Evolutionary conservation across 306 rosid genomes (phyloP).

Genomic region (Pterocarpus macrocarpus): DNA sequence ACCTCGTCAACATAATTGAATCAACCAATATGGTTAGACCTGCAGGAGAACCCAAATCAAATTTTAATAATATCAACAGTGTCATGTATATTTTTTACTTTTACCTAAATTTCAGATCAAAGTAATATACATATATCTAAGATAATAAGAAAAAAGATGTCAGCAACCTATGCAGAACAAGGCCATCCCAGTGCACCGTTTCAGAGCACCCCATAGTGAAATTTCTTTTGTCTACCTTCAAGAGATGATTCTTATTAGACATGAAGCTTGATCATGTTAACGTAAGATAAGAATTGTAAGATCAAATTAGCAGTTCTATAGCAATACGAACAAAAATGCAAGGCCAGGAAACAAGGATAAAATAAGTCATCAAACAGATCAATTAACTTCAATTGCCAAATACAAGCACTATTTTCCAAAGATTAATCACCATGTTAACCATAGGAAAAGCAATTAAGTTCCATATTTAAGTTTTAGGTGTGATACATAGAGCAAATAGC

Average conservation of each 20-base stretch:
- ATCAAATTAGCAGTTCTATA: constrained; percentile 12
- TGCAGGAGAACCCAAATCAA: constrained; percentile 53
- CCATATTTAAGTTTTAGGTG: neutral
- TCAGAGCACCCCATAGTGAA: constrained; percentile 72
- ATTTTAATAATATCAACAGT: neutral
- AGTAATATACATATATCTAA: neutral
- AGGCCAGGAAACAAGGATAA: constrained; percentile 24
- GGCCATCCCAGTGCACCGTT: constrained; percentile 71
- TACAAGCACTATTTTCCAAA: constrained; percentile 14
- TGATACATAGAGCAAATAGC: constrained; percentile 2
- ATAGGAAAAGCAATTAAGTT: constrained; percentile 12
- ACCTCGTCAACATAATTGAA: constrained; percentile 89
- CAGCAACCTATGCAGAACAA: constrained; percentile 75
- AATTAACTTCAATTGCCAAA: too few species aligned
- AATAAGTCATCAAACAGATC: constrained; percentile 35
- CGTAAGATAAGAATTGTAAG: constrained; percentile 37
- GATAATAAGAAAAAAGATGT: constrained; percentile 12
- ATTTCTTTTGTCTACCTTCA: constrained; percentile 76
- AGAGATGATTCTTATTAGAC: constrained; percentile 50
- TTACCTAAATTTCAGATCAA: constrained; percentile 6
- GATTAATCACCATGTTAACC: neutral
- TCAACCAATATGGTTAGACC: constrained; percentile 83
- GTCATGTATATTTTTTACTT: constrained; percentile 3
- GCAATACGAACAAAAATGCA: constrained; percentile 29
- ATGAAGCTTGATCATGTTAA: constrained; percentile 31